A percentile compares a stretch with the other conserved stretches of the same genome.
Evolutionary conservation across 495 filamentous ascomycete genomes (phyloP).

Genomic region (Talaromyces trachyspermus): DNA sequence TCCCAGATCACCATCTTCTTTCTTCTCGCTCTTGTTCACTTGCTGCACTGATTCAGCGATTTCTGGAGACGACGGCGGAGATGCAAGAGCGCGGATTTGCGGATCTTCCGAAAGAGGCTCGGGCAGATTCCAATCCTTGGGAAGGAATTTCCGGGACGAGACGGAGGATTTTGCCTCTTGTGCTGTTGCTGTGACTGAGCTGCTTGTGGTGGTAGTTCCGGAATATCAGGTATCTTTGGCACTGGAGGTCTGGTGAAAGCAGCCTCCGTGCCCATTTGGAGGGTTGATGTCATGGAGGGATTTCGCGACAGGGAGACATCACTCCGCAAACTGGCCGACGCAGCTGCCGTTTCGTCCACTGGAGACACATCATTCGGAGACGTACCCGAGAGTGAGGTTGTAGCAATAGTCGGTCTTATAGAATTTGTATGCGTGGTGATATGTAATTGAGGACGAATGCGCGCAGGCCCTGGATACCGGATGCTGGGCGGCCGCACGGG

Average conservation of each 20-base stretch:
- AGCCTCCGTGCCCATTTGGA: slow-evolving; percentile 4
- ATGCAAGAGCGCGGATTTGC: slow-evolving; percentile 32
- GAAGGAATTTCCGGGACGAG: slow-evolving; percentile 32
- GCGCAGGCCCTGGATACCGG: slow-evolving; percentile 26
- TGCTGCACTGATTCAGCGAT: background rate
- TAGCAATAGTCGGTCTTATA: slow-evolving; percentile 14
- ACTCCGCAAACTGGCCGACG: background rate
- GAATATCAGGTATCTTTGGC: slow-evolving; percentile 16
- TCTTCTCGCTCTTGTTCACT: slow-evolving; percentile 25
- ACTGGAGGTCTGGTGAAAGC: slow-evolving; percentile 5
- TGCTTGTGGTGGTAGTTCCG: slow-evolving; percentile 15
- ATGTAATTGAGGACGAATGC: slow-evolving; percentile 25
- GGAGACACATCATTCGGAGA: slow-evolving; percentile 18
- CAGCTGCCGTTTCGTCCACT: slow-evolving; percentile 12
- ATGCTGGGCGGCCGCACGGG: slow-evolving; percentile 26
- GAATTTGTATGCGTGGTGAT: slow-evolving; percentile 25
- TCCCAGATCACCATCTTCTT: slow-evolving; percentile 10
- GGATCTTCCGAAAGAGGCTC: slow-evolving; percentile 33
- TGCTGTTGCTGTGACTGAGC: slow-evolving; percentile 21
- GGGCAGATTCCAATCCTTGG: slow-evolving; percentile 26
- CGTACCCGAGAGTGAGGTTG: slow-evolving; percentile 24
- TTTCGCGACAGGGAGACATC: slow-evolving; percentile 2
- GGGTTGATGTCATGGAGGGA: slow-evolving; percentile 1
- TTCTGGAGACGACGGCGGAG: slow-evolving; percentile 19
- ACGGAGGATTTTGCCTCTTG: slow-evolving; percentile 32